These are phyloP conservation scores for Cladorrhinum samala DNA, from an alignment of 495 filamentous ascomycete species.

Conservation along the genomic window DNA sequence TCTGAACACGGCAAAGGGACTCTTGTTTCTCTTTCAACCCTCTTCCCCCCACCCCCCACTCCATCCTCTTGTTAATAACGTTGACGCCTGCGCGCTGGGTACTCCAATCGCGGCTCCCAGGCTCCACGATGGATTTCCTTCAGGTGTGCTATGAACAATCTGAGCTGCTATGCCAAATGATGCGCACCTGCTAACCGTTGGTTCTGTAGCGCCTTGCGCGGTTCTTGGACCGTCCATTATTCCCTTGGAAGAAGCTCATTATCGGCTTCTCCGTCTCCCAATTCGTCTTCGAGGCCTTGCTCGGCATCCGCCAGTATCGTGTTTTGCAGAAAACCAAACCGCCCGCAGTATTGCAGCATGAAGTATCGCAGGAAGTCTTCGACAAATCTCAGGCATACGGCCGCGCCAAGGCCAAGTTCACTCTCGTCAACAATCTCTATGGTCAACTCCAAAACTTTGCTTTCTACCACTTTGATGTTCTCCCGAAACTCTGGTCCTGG, in stretches of 20 bases:
- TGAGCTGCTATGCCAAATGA: background rate
- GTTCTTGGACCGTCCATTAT: conserved; percentile 81
- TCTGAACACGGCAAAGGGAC: background rate
- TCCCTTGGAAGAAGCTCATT: conserved; percentile 96
- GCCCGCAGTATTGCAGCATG: conserved; percentile 76
- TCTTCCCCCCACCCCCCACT: too few relatives aligned
- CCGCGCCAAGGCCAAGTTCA: conserved; percentile 87
- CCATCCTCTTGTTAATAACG: conserved; percentile 7
- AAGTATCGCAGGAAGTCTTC: conserved; percentile 83
- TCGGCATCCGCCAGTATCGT: conserved; percentile 80
- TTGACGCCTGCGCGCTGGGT: conserved; percentile 10
- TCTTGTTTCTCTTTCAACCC: conserved; percentile 10
- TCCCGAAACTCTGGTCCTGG: conserved; percentile 82
- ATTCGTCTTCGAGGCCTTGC: conserved; percentile 77
- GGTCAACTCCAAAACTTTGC: conserved; percentile 78
- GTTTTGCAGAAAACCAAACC: conserved; percentile 71
- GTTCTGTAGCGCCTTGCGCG: conserved; percentile 68
- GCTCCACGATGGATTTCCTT: conserved; percentile 44
- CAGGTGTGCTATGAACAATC: conserved; percentile 41
- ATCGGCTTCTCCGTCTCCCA: conserved; percentile 87
- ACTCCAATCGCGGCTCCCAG: conserved; percentile 12
- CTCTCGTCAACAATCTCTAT: conserved; percentile 71
- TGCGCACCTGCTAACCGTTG: conserved; percentile 1
- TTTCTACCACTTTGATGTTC: conserved; percentile 83
- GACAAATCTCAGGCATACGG: conserved; percentile 97